Evolutionary conservation across 495 filamentous ascomycete genomes (phyloP), one percentile per base, ranked within the genome.

Genomic region (Collariella sp.): DNA sequence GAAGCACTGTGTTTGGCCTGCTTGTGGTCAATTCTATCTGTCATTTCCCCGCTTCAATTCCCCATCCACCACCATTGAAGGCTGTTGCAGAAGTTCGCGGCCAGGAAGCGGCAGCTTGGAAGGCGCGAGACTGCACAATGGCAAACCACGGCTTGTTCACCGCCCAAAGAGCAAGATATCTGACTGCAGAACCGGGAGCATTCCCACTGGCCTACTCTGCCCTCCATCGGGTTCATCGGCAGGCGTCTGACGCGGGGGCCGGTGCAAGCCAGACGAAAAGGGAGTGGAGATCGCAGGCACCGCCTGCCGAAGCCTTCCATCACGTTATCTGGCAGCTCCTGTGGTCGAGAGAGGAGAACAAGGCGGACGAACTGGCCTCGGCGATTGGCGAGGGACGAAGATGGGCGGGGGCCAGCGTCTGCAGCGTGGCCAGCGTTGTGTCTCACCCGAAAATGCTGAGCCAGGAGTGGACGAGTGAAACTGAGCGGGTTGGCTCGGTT

Each of bases 181-280:
- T 52, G 29, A 46, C 36, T 34, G 54, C 54, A 53, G 46, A 56
- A 1, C 50, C 61, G 61, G 55, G 52, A 56, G 46, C 19, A 41
- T 58, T 54, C 55, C 58, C 58, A 63, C 61, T 63, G 58, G 61
- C 11, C 40, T 29, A 12, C 4, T 5, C 42, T 19, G 34, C 33
- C 29, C 35, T 6, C 45, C 34, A 43, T 50, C 51, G 38, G 47
- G 16, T 35, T n/a, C 44, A 48, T 36, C 50, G 34, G 38, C 43
- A 15, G 16, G 11, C 34, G 11, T 13, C 54, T 23, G 36, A 19
- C 26, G 38, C 39, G 35, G 49, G 49, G 26, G 26, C 9, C 11
- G 23, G 36, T 50, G 38, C 34, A 16, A 13, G 10, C 39, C 33
- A 43, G 39, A 54, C n/a, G 11, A 3, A 23, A 13, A 10, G 34